Base-by-base conservation (phyloP, 169 alveolate species). In the Babesia bigemina region DNA sequence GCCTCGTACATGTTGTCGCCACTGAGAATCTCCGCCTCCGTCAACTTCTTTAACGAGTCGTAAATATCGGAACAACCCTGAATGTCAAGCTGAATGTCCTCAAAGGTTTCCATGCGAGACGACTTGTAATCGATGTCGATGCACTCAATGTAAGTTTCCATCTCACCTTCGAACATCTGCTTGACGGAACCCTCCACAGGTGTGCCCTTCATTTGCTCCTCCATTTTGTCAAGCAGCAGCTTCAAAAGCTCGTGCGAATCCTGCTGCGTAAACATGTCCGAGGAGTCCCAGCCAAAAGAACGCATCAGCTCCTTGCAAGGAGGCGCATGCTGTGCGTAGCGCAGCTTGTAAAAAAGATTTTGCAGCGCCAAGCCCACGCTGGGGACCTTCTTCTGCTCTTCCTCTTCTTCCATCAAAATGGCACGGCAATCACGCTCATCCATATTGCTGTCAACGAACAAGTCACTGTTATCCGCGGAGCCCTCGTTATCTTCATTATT, bases 1-100 rank as follows among this genome's bases (percentile, higher is more conserved):
- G 98, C 97, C 72, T 96, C 99, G 86, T 95, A 95, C 91, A 94
- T 91, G 86, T 97, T 95, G 71, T 97, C 99, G 17, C 99, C 99
- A 70, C 94, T 96, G 28, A 93, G 91, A 8, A 94, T 81, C 86
- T 97, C 99, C 49, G 96, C 98, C 60, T 94, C 95, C 0, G 96
- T 93, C 79, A 95, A 94, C 52, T 94, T 87, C 56, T 91, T 90
- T 28, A 97, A 91, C 6, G 98, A 93, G 73, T 95, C 98, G 82
- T 95, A 92, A 39, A 97, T 88, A 58, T 91, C 93, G 66, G 85
- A 84, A 73, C 95, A 94, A 9, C 97, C 98, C 79, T 93, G 96
- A 48, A 97, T 97, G 84, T 95, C 97, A 50, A 96, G 94, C 79
- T 96, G 97, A 14, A 97, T 85, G 86, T 95, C 98, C 61, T 90